Conservation (phyloP, 257 asterid genomes). For the Scutellaria barbata region DNA sequence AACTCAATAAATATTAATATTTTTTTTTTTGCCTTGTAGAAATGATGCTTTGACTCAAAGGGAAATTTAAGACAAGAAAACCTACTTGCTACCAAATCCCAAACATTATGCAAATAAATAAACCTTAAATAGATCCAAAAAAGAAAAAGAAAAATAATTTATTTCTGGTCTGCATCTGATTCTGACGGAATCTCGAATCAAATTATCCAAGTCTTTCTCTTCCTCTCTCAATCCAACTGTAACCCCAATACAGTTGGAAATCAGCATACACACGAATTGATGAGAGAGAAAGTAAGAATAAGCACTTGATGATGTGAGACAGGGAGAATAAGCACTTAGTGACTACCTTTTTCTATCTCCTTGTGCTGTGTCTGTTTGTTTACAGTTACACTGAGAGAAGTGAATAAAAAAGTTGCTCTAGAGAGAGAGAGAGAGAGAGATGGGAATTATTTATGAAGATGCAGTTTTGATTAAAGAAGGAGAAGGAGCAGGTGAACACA, state of each 20-base stretch:
- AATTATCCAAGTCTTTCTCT: slow-evolving; percentile 19
- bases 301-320: not conserved
- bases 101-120: not conserved
- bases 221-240: slow-evolving; percentile 38
- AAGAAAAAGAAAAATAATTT: not conserved
- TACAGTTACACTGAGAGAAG: slow-evolving; percentile 14
- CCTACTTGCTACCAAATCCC: slow-evolving; percentile 35
- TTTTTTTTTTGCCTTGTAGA: not conserved
- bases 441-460: slow-evolving; percentile 72
- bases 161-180: slow-evolving; percentile 14
- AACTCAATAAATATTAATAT: not conserved
- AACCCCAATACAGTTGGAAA: slow-evolving; percentile 31
- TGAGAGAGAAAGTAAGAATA: slow-evolving; percentile 31
- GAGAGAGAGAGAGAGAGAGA: slow-evolving; percentile 37
- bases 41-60: slow-evolving; percentile 29
- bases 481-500: slow-evolving; percentile 49
- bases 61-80: slow-evolving; percentile 23
- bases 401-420: not conserved
- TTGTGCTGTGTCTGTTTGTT: slow-evolving; percentile 4
- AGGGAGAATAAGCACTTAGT: not conserved
- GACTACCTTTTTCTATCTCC: not conserved
- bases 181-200: slow-evolving; percentile 30
- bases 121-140: not conserved
- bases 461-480: slow-evolving; percentile 69
- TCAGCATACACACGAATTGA: slow-evolving; percentile 20